Evolutionary conservation across 2,329 filamentous ascomycete species (phyloP).

Genomic region (Calonectria ilicicola): DNA sequence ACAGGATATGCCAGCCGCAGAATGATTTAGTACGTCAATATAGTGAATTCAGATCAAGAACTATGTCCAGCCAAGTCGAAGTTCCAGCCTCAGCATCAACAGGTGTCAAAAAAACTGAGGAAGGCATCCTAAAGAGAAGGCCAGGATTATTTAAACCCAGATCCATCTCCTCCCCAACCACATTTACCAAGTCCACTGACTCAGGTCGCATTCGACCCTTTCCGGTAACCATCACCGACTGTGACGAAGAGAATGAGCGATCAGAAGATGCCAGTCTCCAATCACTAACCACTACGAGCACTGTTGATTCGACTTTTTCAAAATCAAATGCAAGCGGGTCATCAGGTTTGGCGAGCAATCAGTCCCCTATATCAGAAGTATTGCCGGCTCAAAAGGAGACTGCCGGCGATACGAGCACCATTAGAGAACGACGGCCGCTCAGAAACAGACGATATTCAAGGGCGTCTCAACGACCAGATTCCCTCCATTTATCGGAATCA

Average conservation of each 20-base stretch:
- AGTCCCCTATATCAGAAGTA: neutral
- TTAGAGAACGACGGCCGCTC: slow-evolving; percentile 9
- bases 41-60: neutral
- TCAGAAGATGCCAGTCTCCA: neutral
- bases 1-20: neutral
- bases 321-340: neutral
- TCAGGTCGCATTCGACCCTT: neutral
- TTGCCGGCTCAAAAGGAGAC: neutral
- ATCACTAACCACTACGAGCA: neutral
- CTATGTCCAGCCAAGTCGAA: slow-evolving; percentile 6
- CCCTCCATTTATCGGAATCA: slow-evolving; percentile 15
- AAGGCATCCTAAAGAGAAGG: neutral
- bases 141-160: neutral
- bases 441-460: neutral
- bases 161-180: slow-evolving; percentile 8
- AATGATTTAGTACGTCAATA: neutral
- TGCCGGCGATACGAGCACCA: neutral
- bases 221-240: neutral
- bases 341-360: neutral
- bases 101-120: neutral
- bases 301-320: neutral
- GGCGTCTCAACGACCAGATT: slow-evolving; percentile 11
- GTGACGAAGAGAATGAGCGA: neutral
- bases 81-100: neutral
- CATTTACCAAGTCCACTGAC: neutral